These are phyloP conservation scores for Pseudocercospora fijiensis DNA, from an alignment of 2,329 filamentous ascomycete species.

Conservation along the genomic window DNA sequence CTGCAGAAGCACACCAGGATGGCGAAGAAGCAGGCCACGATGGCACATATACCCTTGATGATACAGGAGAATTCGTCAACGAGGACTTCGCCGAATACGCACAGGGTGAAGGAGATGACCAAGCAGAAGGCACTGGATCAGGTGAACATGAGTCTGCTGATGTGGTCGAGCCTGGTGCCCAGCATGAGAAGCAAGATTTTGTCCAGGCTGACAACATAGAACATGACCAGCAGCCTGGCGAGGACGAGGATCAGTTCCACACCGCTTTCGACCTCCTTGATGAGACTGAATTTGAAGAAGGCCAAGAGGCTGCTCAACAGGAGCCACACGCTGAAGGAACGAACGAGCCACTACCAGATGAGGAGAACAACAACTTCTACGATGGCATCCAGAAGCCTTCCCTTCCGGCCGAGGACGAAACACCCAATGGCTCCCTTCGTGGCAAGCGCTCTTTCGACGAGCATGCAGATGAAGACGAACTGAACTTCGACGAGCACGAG, in stretches of 20 bases:
- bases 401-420: constrained; percentile 1
- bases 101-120: constrained; percentile 11
- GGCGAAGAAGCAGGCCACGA: constrained; percentile 5
- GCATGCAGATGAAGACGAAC: constrained; percentile 28
- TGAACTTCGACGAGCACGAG: constrained; percentile 31
- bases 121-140: constrained; percentile 10
- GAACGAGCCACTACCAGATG: constrained; percentile 2
- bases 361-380: constrained; percentile 34
- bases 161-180: constrained; percentile 10
- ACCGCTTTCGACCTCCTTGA: constrained; percentile 25
- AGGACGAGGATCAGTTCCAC: constrained; percentile 26
- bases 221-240: constrained; percentile 14
- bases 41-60: constrained; percentile 9
- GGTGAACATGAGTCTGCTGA: constrained; percentile 5
- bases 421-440: constrained; percentile 26
- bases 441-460: constrained; percentile 38
- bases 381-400: constrained; percentile 26
- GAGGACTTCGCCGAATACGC: constrained; percentile 16
- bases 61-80: constrained; percentile 19
- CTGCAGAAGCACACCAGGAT: constrained; percentile 1
- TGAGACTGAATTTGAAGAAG: constrained; percentile 16
- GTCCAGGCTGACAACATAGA: constrained; percentile 17
- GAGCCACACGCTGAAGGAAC: constrained; percentile 12
- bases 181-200: constrained; percentile 5
- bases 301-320: constrained; percentile 22